Evolutionary conservation across 768 basidiomycete species (phyloP).

Genomic region (button mushroom (Agaricus bisporus)): DNA sequence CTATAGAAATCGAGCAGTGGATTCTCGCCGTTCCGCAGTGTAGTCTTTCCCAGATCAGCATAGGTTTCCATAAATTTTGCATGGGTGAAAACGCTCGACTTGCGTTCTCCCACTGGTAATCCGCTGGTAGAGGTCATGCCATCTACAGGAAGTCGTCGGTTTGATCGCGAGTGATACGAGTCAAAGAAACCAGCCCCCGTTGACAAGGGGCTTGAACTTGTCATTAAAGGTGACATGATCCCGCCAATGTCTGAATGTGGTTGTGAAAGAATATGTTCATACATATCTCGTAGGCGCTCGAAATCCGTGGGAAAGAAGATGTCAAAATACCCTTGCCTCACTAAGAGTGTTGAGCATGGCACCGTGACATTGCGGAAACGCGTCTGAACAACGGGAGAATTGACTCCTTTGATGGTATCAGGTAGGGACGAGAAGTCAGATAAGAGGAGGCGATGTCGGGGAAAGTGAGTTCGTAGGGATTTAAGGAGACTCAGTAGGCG

Average conservation of each 20-base stretch:
- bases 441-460: constrained; percentile 88
- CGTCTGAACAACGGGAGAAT: constrained; percentile 94
- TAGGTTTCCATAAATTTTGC: constrained; percentile 86
- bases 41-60: constrained; percentile 67
- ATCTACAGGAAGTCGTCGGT: constrained; percentile 58
- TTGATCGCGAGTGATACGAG: constrained; percentile 43
- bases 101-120: constrained; percentile 73
- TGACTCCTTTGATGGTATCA: constrained; percentile 71
- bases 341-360: constrained; percentile 85
- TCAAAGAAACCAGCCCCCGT: constrained; percentile 68
- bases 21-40: constrained; percentile 76
- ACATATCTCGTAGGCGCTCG: constrained; percentile 79
- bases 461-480: constrained; percentile 77
- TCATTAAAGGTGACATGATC: constrained; percentile 48
- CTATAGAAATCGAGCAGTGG: constrained; percentile 86
- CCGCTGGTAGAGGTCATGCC: constrained; percentile 73
- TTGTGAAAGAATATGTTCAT: constrained; percentile 73
- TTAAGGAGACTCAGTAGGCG: constrained; percentile 81
- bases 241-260: constrained; percentile 31
- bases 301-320: constrained; percentile 98
- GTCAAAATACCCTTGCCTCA: constrained; percentile 95
- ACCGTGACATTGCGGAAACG: constrained; percentile 80
- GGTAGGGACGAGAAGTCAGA: constrained; percentile 90
- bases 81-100: constrained; percentile 82
- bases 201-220: constrained; percentile 41